A percentile compares a stretch with the other conserved stretches of the same genome.
These are phyloP conservation scores for Mycena galericulata DNA, from an alignment of 768 basidiomycete genomes.

Conservation along the genomic window DNA sequence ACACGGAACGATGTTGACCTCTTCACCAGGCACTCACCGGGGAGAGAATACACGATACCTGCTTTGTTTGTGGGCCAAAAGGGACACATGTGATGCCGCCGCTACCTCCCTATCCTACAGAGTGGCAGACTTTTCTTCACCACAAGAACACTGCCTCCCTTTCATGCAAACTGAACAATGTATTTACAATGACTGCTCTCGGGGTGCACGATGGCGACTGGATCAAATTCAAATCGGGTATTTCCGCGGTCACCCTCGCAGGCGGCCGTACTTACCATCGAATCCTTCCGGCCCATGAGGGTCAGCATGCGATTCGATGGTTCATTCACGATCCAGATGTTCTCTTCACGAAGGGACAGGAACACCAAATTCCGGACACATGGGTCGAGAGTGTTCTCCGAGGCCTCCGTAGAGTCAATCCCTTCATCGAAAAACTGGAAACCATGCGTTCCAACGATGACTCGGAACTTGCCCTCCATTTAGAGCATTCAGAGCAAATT, in stretches of 20 bases:
- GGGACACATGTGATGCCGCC: neutral
- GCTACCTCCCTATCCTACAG: neutral
- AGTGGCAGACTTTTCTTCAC: neutral
- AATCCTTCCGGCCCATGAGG: neutral
- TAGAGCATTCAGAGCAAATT: slow-evolving; percentile 2
- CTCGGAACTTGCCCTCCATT: neutral
- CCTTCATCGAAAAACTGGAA: neutral
- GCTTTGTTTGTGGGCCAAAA: slow-evolving; percentile 12
- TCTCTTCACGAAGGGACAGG: neutral
- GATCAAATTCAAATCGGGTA: neutral
- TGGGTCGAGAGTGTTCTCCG: neutral
- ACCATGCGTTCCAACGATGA: neutral
- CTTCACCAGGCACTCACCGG: slow-evolving; percentile 1
- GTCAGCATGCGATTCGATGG: slow-evolving; percentile 11
- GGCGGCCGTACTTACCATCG: slow-evolving; percentile 2
- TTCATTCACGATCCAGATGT: slow-evolving; percentile 10
- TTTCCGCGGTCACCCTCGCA: neutral
- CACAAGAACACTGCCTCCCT: neutral
- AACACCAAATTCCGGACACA: neutral
- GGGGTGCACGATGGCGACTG: slow-evolving; percentile 2
- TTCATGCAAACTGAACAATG: slow-evolving; percentile 5
- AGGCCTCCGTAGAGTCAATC: neutral
- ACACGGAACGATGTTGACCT: neutral
- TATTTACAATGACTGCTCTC: slow-evolving; percentile 1
- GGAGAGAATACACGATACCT: neutral